Conservation (phyloP, 768 basidiomycete species). For the Mycena amicta region DNA sequence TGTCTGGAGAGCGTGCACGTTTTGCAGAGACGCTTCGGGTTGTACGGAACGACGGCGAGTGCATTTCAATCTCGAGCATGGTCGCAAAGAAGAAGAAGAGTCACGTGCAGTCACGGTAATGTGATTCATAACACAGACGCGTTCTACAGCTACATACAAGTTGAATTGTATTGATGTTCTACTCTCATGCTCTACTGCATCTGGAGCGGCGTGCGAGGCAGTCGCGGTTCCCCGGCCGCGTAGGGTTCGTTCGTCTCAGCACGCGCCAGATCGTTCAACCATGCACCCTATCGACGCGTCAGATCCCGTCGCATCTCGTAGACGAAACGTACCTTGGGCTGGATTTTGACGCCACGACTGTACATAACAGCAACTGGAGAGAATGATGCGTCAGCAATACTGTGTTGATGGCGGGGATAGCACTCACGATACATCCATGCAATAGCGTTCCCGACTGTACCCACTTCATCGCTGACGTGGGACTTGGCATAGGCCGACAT, state of each 20-base stretch:
- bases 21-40: constrained; percentile 45
- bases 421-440: constrained; percentile 48
- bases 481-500: constrained; percentile 71
- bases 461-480: constrained; percentile 83
- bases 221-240: constrained; percentile 63
- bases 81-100: constrained; percentile 8
- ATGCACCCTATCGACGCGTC: too few relatives aligned
- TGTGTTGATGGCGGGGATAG: too few relatives aligned
- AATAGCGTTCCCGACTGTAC: constrained; percentile 79
- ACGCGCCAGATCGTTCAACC: constrained; percentile 82
- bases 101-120: background rate
- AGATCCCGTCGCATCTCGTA: too few relatives aligned
- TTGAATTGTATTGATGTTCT: constrained; percentile 1
- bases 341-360: constrained; percentile 70
- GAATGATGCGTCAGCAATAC: too few relatives aligned
- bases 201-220: constrained; percentile 64
- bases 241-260: constrained; percentile 77
- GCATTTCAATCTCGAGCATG: constrained; percentile 57
- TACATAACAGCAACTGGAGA: constrained; percentile 73
- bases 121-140: background rate
- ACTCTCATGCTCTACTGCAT: constrained; percentile 45
- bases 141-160: constrained; percentile 3
- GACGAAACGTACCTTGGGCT: too few relatives aligned
- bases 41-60: constrained; percentile 44
- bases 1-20: constrained; percentile 64